Conservation (phyloP, 306 rosid genomes). For the Luffa acutangula region DNA sequence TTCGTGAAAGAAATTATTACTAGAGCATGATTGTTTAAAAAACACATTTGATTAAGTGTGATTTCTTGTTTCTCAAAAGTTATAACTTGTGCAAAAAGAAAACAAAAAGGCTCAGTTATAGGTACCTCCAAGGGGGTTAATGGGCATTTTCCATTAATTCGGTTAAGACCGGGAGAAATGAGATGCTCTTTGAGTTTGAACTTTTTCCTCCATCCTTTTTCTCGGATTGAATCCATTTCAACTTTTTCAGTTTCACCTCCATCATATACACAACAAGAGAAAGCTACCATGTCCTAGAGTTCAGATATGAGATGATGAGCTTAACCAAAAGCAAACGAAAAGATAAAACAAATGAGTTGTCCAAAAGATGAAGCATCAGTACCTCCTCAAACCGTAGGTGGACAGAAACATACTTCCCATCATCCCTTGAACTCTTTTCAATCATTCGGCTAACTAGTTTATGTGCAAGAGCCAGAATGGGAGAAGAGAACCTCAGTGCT, state of each 20-base stretch:
- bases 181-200: constrained; percentile 63
- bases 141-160: constrained; percentile 89
- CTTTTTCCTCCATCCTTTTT: constrained; percentile 80
- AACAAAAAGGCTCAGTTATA: background rate
- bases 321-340: background rate
- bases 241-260: constrained; percentile 68
- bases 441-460: constrained; percentile 61
- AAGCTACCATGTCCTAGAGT: constrained; percentile 89
- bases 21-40: background rate
- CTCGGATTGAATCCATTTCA: constrained; percentile 73
- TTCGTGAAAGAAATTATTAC: background rate
- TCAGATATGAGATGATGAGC: background rate
- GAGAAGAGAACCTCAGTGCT: constrained; percentile 71
- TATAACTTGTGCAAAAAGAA: background rate
- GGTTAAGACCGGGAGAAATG: constrained; percentile 55
- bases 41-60: background rate
- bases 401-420: constrained; percentile 67
- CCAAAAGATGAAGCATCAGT: constrained; percentile 9
- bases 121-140: constrained; percentile 84
- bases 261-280: constrained; percentile 88
- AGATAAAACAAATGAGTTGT: background rate
- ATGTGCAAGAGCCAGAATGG: constrained; percentile 57
- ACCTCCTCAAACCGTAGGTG: constrained; percentile 99
- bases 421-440: constrained; percentile 58
- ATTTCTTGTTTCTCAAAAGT: background rate